phyloP scores from a whole-genome alignment of 192 early-diverging fungal species.

The Coemansia sp. region DNA sequence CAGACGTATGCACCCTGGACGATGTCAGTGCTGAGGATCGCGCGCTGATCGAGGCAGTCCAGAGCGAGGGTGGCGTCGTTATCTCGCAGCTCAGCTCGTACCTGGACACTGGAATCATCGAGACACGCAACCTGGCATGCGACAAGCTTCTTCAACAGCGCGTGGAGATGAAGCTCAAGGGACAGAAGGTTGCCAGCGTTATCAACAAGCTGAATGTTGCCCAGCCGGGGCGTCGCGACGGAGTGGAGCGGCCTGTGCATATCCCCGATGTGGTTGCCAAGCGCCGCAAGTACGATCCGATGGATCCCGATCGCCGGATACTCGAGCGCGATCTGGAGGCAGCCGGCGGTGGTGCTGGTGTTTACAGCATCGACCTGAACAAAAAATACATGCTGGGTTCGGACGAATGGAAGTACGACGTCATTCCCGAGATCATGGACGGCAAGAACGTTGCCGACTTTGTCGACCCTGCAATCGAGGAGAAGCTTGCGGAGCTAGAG shows the following conservation, averaged over 20 bases:
- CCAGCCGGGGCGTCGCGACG: constrained; percentile 82
- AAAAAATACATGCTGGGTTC: constrained; percentile 85
- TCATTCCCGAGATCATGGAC: constrained; percentile 97
- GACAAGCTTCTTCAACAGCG: constrained; percentile 88
- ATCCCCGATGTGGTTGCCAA: constrained; percentile 76
- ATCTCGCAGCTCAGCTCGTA: constrained; percentile 85
- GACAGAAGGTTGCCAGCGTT: constrained; percentile 84
- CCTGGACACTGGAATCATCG: constrained; percentile 96
- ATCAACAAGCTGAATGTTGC: constrained; percentile 97
- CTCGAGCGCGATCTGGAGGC: constrained; percentile 91
- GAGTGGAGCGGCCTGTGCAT: constrained; percentile 73
- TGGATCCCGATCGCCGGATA: constrained; percentile 77
- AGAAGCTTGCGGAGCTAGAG: constrained; percentile 92
- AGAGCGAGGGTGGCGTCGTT: constrained; percentile 63
- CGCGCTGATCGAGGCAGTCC: constrained; percentile 72
- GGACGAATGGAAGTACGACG: constrained; percentile 95
- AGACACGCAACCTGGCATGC: constrained; percentile 91
- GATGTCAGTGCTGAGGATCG: constrained; percentile 72
- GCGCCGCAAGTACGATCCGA: constrained; percentile 72
- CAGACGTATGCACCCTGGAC: constrained; percentile 82
- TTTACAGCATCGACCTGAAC: constrained; percentile 93
- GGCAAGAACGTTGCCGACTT: constrained; percentile 99
- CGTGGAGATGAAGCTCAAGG: constrained; percentile 95
- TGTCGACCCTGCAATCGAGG: constrained; percentile 96
- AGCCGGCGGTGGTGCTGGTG: constrained; percentile 91